Conservation (phyloP, 2,329 filamentous ascomycete genomes). For the Curvularia lunata region DNA sequence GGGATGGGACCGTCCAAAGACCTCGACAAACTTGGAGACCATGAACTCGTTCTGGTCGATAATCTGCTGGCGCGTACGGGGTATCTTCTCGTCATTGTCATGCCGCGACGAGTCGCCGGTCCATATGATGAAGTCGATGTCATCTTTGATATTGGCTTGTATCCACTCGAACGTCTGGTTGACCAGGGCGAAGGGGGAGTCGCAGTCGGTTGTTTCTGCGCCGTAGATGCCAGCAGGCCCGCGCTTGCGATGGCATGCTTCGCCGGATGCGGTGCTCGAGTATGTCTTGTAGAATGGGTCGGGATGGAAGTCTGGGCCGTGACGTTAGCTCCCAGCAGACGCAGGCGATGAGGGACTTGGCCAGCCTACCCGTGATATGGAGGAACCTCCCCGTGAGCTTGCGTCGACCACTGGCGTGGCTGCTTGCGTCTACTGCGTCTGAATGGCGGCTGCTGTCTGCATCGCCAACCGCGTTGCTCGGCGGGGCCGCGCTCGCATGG, state of each 20-base stretch:
- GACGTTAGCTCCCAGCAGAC: slow-evolving; percentile 8
- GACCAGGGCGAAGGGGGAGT: slow-evolving; percentile 78
- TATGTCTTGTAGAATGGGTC: slow-evolving; percentile 85
- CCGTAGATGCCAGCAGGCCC: slow-evolving; percentile 83
- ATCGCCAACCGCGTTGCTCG: slow-evolving; percentile 21
- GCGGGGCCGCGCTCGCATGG: slow-evolving; percentile 37
- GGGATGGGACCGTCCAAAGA: slow-evolving; percentile 65
- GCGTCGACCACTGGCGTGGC: slow-evolving; percentile 24
- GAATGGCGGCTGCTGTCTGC: slow-evolving; percentile 20
- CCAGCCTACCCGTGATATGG: slow-evolving; percentile 79
- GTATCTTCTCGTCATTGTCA: slow-evolving; percentile 82
- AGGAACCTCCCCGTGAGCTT: slow-evolving; percentile 72
- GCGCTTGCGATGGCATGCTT: slow-evolving; percentile 78
- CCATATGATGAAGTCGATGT: slow-evolving; percentile 90
- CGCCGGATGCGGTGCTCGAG: slow-evolving; percentile 70
- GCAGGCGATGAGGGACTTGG: background rate
- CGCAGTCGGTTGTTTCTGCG: slow-evolving; percentile 86
- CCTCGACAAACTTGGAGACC: slow-evolving; percentile 75
- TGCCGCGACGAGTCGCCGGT: slow-evolving; percentile 90
- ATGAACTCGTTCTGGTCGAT: slow-evolving; percentile 76
- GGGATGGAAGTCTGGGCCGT: slow-evolving; percentile 79
- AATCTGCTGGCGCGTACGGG: slow-evolving; percentile 78
- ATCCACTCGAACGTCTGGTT: slow-evolving; percentile 94
- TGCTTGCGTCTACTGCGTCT: slow-evolving; percentile 17
- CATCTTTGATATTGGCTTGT: slow-evolving; percentile 73